Base-by-base conservation (phyloP, 768 basidiomycete species). In the Agrocybe chaxingu region DNA sequence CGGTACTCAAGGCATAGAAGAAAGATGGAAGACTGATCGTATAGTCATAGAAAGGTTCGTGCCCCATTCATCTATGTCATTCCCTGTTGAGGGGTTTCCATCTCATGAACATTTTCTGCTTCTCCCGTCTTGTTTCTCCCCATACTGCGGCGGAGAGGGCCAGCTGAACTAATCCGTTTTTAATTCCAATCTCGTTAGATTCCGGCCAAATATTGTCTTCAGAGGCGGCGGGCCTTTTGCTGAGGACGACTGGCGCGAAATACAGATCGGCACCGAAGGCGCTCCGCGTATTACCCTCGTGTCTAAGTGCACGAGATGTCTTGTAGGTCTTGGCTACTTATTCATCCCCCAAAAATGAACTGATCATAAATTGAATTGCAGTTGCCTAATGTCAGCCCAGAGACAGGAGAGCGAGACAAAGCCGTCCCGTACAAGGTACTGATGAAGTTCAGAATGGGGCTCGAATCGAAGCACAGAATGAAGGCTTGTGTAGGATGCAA, bases 371-470 rank as follows among this genome's bases (percentile, higher is more conserved):
- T 30, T 46, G 32, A 18, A 39, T 44, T 3, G 45, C 52, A 91
- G 88, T 64, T 91, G 42, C 89, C 89, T 11, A 90, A 91, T 56
- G 78, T 91, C 11, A 79, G 80, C 58, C 77, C 85, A 0, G 68
- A 71, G 37, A 84, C 81, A 3, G 89, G 87, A 30, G 64, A 76
- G 13, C 77, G 81, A 13, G 88, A 92, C 58, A 74, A 73, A 11
- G 85, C 86, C 0, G 87, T 91, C 3, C 89, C 89, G 4, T 88
- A 72, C 67, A 89, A 91, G 66, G 78, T 82, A 6, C 61, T 89
- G 8, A 83, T 82, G 79, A 88, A 85, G 70, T 84, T 87, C 64
- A 79, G 88, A 34, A 78, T 64, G 30, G 81, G 83, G 12, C 48
- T 85, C 45, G 80, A 87, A 61, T 77, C 78, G 0, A 60, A 51